A percentile compares a stretch with the other conserved stretches of the same genome.
Evolutionary conservation across 179 eudicot genomes (phyloP).

Genomic region (Silene vulgaris): DNA sequence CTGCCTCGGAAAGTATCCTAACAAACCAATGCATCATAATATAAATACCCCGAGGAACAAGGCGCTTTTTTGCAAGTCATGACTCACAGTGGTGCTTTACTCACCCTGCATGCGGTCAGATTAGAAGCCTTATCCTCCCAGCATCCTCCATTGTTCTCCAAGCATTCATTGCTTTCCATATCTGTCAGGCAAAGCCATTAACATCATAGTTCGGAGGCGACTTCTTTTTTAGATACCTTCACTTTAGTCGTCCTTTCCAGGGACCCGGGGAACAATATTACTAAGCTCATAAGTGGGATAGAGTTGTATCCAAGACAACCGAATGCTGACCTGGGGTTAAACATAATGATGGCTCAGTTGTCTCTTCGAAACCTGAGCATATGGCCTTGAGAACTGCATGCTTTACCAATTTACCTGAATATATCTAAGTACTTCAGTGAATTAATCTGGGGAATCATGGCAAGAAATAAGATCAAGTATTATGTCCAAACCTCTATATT

Average conservation of each 20-base stretch:
- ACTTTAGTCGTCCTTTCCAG: neutral
- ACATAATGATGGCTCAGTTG: slow-evolving; percentile 85
- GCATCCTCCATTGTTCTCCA: slow-evolving; percentile 89
- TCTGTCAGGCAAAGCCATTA: slow-evolving; percentile 36
- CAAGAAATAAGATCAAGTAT: slow-evolving; percentile 7
- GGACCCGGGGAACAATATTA: too few species aligned
- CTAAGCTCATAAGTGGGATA: neutral
- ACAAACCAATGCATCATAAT: neutral
- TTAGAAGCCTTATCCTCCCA: slow-evolving; percentile 69
- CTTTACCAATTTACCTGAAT: slow-evolving; percentile 73
- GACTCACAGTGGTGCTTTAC: neutral
- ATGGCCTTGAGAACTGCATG: slow-evolving; percentile 87
- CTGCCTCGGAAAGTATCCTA: slow-evolving; percentile 92
- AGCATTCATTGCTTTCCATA: slow-evolving; percentile 85
- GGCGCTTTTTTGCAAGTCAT: neutral
- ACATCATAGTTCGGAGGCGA: slow-evolving; percentile 1
- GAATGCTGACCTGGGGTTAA: slow-evolving; percentile 50
- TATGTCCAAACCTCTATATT: slow-evolving; percentile 64
- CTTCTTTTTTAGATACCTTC: neutral
- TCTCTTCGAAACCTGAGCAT: slow-evolving; percentile 90
- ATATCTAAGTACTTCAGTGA: slow-evolving; percentile 11
- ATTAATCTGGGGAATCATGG: too few species aligned
- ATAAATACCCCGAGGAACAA: neutral
- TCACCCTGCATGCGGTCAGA: slow-evolving; percentile 85
- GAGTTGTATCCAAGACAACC: neutral